Conservation (phyloP, 768 basidiomycete species). For the Phlebiopsis gigantea region DNA sequence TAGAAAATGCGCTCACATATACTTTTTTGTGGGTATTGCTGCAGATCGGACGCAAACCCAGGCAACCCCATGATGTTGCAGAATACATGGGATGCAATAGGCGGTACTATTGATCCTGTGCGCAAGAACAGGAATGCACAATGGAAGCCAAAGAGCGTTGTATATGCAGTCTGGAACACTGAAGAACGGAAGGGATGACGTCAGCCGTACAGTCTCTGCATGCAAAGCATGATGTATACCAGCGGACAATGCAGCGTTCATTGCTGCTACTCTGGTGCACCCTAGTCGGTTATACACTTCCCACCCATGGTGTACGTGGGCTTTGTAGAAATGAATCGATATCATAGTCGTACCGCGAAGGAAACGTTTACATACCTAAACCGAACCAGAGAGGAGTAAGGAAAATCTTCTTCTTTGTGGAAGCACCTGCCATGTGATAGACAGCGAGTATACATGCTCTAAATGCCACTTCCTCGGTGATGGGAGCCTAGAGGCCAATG, state of each 20-base stretch:
- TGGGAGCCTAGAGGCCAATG: conserved; percentile 56
- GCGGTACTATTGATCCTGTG: conserved; percentile 75
- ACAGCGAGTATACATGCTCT: conserved; percentile 76
- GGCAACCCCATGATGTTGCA: conserved; percentile 97
- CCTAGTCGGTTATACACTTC: conserved; percentile 79
- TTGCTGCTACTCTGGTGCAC: conserved; percentile 54
- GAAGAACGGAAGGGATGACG: neutral
- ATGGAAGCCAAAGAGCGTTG: conserved; percentile 89
- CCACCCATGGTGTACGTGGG: conserved; percentile 90
- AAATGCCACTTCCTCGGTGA: conserved; percentile 93
- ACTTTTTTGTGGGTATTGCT: conserved; percentile 8
- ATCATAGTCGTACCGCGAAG: neutral
- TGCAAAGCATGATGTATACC: conserved; percentile 33
- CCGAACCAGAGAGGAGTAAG: conserved; percentile 85
- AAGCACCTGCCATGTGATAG: conserved; percentile 61
- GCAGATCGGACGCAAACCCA: conserved; percentile 45
- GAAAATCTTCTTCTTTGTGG: conserved; percentile 60
- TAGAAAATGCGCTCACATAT: neutral
- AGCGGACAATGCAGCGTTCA: conserved; percentile 50
- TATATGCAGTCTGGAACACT: conserved; percentile 90
- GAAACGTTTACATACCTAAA: conserved; percentile 48
- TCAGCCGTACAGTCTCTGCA: neutral
- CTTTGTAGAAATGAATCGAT: conserved; percentile 33
- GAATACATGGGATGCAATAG: conserved; percentile 78
- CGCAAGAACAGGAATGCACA: conserved; percentile 82